phyloP scores from a whole-genome alignment of 2,329 filamentous ascomycete genomes.

The Pseudogymnoascus sp. region DNA sequence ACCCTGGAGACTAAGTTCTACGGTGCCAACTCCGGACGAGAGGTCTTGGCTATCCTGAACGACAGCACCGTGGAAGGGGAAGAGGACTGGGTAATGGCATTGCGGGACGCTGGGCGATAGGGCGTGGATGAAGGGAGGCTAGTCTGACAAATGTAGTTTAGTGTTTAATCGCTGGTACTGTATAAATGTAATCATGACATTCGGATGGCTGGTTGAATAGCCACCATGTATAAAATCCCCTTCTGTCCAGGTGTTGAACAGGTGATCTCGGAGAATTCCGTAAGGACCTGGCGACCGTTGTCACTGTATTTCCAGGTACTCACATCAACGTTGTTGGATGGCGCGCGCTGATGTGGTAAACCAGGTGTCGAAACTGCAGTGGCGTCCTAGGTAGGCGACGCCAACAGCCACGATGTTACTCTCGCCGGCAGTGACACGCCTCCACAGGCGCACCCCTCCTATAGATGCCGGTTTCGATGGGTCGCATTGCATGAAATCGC shows the following conservation, averaged over 20 bases:
- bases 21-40: slow-evolving; percentile 23
- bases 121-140: not conserved
- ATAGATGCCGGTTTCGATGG: not conserved
- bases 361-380: not conserved
- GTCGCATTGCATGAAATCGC: not conserved
- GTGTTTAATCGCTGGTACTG: slow-evolving; percentile 7
- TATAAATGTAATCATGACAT: slow-evolving; percentile 6
- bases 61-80: not conserved
- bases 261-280: not conserved
- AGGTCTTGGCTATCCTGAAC: not conserved
- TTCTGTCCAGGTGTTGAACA: not conserved
- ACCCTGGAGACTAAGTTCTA: slow-evolving; percentile 43
- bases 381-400: not conserved
- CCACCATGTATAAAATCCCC: not conserved
- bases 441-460: not conserved
- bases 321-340: not conserved
- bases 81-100: not conserved
- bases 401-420: slow-evolving; percentile 3
- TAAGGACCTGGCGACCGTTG: not conserved
- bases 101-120: slow-evolving; percentile 7
- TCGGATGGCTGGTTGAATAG: not conserved
- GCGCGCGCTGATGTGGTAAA: not conserved
- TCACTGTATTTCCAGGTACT: not conserved
- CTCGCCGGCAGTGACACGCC: not conserved
- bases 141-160: slow-evolving; percentile 4